Evolutionary conservation across 2,329 filamentous ascomycete species (phyloP), one percentile per base, ranked within the genome.

Genomic region (Phyllosticta citribraziliensis): DNA sequence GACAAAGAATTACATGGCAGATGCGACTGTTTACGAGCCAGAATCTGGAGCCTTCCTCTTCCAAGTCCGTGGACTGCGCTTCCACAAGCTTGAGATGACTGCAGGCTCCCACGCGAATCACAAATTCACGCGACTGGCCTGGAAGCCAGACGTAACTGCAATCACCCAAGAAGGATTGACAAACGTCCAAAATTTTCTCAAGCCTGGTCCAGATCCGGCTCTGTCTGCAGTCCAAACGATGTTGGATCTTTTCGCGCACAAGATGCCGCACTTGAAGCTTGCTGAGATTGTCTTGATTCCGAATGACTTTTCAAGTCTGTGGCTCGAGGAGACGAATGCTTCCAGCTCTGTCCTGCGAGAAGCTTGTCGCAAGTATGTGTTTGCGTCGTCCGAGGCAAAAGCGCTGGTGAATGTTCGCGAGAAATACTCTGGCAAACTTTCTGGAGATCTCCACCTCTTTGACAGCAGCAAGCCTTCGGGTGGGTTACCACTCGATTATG

Each of bases 161-260:
- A 30, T 30, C 27, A n/a, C 20, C 27, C 27, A 30, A 30, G 27
- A 30, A 60, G 55, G 10, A 63, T 30, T 17, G 12, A 63, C 54
- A 5, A 61, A 63, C 3, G 24, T 65, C 1, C 63, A 67, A 22
- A 8, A 67, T 30, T 50, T 58, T 9, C 35, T 61, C 30, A 53
- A 64, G 52, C 60, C 61, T 30, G 62, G 57, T 47, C 25, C 61
- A 47, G 27, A 30, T 30, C 27, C 27, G 2, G 27, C 27, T 30
- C 9, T 60, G 62, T 1, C 35, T 19, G 12, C 55, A 58, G 10
- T 69, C 2, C 14, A 55, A n/a, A 24, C 54, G 2, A 14, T 74
- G 1, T 58, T 78, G 5, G 70, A 76, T 55, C 61, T 75, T 0
- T 58, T 75, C 0, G 72, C 69, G 0, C 72, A 76, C 62, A 73